Conservation (phyloP, 1,284 basidiomycete species). For the Cryptococcus sp. region DNA sequence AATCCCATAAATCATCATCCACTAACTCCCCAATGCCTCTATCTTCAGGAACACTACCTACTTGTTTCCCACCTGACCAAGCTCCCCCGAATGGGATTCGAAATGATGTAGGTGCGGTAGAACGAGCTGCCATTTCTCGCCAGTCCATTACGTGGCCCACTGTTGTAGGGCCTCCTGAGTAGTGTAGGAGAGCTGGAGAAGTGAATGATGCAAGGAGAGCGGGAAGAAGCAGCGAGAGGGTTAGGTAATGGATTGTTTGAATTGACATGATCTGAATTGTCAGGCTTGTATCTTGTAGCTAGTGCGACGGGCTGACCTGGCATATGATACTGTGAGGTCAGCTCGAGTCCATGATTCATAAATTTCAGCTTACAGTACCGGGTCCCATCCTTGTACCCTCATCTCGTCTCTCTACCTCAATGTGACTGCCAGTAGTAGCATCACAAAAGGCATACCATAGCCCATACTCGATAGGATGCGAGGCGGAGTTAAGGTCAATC, state of each 20-base stretch:
- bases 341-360: constrained; percentile 1
- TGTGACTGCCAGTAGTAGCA: too few species aligned
- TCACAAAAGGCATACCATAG: too few species aligned
- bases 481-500: too few species aligned
- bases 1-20: constrained; percentile 46
- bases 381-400: constrained; percentile 50
- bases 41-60: constrained; percentile 25
- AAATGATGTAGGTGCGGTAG: constrained; percentile 57
- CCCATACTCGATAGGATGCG: too few species aligned
- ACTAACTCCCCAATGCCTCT: constrained; percentile 8
- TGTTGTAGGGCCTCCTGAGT: constrained; percentile 59
- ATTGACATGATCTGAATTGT: constrained; percentile 75
- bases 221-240: constrained; percentile 75
- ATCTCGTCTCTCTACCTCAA: constrained; percentile 10
- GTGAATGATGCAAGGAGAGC: constrained; percentile 72
- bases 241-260: constrained; percentile 88
- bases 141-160: constrained; percentile 76
- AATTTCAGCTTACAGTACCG: constrained; percentile 39
- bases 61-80: constrained; percentile 45
- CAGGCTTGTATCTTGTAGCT: neutral
- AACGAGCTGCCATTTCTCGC: constrained; percentile 80
- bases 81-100: constrained; percentile 41
- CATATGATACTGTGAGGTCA: constrained; percentile 43
- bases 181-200: constrained; percentile 64
- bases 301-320: constrained; percentile 29